Evolutionary conservation across 345 rosid species (phyloP).

Genomic region (Gossypium arboreum): DNA sequence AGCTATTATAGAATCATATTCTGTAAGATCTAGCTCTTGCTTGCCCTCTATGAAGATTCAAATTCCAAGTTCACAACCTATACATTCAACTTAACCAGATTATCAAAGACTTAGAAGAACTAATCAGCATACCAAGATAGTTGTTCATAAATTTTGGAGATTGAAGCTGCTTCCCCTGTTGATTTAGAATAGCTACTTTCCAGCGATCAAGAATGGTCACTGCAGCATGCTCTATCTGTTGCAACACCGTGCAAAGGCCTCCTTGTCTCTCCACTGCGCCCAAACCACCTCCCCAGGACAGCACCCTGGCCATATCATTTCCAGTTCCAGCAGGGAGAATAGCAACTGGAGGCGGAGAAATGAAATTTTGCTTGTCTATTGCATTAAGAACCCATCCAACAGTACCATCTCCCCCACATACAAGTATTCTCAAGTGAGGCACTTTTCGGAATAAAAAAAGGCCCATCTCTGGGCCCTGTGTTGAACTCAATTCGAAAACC

Average conservation of each 20-base stretch:
- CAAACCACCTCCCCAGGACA: conserved; percentile 90
- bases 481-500: conserved; percentile 80
- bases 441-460: conserved; percentile 77
- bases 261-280: conserved; percentile 83
- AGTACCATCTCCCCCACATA: conserved; percentile 94
- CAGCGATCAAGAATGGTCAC: conserved; percentile 88
- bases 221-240: conserved; percentile 76
- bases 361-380: conserved; percentile 77
- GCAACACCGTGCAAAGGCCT: conserved; percentile 64
- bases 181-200: conserved; percentile 65
- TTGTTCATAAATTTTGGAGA: conserved; percentile 80
- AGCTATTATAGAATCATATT: not conserved
- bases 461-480: conserved; percentile 79
- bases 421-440: conserved; percentile 86
- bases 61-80: not conserved
- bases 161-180: conserved; percentile 60
- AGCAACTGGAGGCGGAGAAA: conserved; percentile 93
- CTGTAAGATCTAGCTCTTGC: not conserved
- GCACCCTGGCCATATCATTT: conserved; percentile 88
- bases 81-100: conserved; percentile 6
- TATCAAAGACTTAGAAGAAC: not conserved
- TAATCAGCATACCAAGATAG: conserved; percentile 56
- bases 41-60: not conserved
- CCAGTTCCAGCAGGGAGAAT: conserved; percentile 98
- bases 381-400: conserved; percentile 89